These are phyloP conservation scores for Colletotrichum sp. DNA, from an alignment of 2,329 filamentous ascomycete species.

Conservation along the genomic window DNA sequence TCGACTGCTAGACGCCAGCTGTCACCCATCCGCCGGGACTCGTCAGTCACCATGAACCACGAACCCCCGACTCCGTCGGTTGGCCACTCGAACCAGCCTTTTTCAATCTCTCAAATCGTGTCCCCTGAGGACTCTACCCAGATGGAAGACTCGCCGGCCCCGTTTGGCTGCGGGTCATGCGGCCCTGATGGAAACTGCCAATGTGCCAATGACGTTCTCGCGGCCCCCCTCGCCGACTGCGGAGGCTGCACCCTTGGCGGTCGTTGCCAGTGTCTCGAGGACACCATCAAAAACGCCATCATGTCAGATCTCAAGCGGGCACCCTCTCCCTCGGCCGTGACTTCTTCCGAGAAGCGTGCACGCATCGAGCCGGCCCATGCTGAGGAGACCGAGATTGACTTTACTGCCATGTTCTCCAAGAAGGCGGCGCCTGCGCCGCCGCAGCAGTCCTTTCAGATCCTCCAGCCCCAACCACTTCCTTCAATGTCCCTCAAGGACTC, in stretches of 20 bases:
- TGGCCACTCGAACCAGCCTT: slow-evolving; percentile 43
- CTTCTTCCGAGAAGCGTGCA: slow-evolving; percentile 60
- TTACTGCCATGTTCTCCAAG: slow-evolving; percentile 69
- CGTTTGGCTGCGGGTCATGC: slow-evolving; percentile 62
- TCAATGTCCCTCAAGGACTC: slow-evolving; percentile 59
- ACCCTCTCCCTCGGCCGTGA: slow-evolving; percentile 46
- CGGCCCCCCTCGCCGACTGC: slow-evolving; percentile 63
- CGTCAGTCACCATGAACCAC: slow-evolving; percentile 8
- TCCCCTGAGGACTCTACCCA: slow-evolving; percentile 54
- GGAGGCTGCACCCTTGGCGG: slow-evolving; percentile 68
- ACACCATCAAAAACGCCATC: slow-evolving; percentile 58
- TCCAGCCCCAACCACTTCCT: slow-evolving; percentile 31
- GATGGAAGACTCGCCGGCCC: slow-evolving; percentile 34
- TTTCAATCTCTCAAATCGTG: slow-evolving; percentile 64
- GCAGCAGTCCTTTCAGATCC: slow-evolving; percentile 22
- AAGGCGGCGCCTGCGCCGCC: slow-evolving; percentile 35
- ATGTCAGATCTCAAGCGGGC: slow-evolving; percentile 57
- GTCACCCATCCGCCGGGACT: slow-evolving; percentile 13
- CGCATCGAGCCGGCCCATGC: slow-evolving; percentile 52
- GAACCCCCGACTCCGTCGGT: slow-evolving; percentile 31
- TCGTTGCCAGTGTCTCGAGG: slow-evolving; percentile 69
- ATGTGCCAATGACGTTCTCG: slow-evolving; percentile 64
- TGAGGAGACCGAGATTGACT: slow-evolving; percentile 74
- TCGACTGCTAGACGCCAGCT: slow-evolving; percentile 27
- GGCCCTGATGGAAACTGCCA: slow-evolving; percentile 57